Evolutionary conservation across 345 rosid species (phyloP).

Genomic region (Durio zibethinus): DNA sequence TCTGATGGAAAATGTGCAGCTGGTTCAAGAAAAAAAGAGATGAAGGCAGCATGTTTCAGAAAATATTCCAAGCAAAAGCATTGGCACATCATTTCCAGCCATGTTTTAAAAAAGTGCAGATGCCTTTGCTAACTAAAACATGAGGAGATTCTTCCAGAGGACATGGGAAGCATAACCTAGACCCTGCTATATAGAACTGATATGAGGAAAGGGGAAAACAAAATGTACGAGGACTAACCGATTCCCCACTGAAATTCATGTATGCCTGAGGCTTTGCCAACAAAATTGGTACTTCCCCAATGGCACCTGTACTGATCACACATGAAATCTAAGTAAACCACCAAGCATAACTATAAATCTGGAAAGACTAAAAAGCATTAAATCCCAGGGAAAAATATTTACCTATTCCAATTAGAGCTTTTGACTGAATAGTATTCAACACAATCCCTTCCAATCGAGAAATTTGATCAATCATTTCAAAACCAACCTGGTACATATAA

Average conservation of each 20-base stretch:
- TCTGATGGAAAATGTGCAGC: background rate
- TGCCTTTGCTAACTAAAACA: background rate
- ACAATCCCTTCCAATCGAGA: constrained; percentile 55
- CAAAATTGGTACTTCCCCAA: constrained; percentile 77
- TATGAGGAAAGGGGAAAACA: background rate
- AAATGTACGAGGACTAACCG: constrained; percentile 44
- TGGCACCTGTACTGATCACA: constrained; percentile 73
- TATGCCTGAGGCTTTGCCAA: constrained; percentile 90
- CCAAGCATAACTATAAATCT: constrained; percentile 9
- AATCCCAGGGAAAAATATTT: constrained; percentile 17
- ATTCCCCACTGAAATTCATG: constrained; percentile 92
- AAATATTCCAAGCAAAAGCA: background rate
- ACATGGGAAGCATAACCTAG: background rate
- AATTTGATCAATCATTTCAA: constrained; percentile 77
- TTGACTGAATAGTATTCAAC: constrained; percentile 85
- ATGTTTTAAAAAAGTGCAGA: background rate
- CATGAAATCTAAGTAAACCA: constrained; percentile 32
- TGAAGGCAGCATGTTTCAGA: background rate
- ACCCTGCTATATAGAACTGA: background rate
- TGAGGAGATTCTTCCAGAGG: background rate
- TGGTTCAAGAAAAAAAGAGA: background rate
- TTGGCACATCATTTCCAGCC: background rate
- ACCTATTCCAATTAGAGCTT: constrained; percentile 92
- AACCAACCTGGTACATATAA: constrained; percentile 62
- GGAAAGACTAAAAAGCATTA: background rate